Evolutionary conservation across 345 rosid genomes (phyloP).

Genomic region (Cardiospermum halicacabum): DNA sequence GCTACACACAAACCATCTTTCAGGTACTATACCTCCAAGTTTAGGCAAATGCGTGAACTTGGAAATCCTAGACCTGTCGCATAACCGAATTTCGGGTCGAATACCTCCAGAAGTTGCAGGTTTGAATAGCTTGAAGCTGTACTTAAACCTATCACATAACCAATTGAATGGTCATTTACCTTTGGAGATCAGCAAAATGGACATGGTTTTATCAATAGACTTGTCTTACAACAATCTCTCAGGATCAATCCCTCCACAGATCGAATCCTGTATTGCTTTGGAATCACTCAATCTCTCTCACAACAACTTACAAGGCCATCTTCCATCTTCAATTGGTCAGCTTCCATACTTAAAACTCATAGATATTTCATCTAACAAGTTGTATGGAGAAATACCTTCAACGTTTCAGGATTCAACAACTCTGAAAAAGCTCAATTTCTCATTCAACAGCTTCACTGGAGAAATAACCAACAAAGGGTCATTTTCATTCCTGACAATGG

Average conservation of each 20-base stretch:
- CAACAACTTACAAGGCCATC: slow-evolving; percentile 48
- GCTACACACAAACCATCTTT: slow-evolving; percentile 55
- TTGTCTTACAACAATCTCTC: slow-evolving; percentile 73
- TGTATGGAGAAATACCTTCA: slow-evolving; percentile 59
- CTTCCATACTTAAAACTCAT: slow-evolving; percentile 62
- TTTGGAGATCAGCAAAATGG: slow-evolving; percentile 85
- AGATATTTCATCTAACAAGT: slow-evolving; percentile 63
- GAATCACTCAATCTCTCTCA: slow-evolving; percentile 74
- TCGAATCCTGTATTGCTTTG: slow-evolving; percentile 85
- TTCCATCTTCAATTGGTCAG: slow-evolving; percentile 66
- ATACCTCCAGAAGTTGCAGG: slow-evolving; percentile 68
- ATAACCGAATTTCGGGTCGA: slow-evolving; percentile 55
- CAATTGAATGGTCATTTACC: slow-evolving; percentile 62
- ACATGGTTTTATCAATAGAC: slow-evolving; percentile 90
- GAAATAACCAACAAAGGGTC: slow-evolving; percentile 59
- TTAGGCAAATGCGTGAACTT: slow-evolving; percentile 66
- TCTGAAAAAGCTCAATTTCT: slow-evolving; percentile 60
- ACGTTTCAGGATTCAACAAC: slow-evolving; percentile 56
- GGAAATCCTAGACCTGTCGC: slow-evolving; percentile 83
- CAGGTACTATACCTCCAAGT: slow-evolving; percentile 69
- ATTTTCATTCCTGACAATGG: slow-evolving; percentile 45
- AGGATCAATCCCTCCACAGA: slow-evolving; percentile 59
- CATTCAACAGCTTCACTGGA: slow-evolving; percentile 70
- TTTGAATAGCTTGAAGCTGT: slow-evolving; percentile 72
- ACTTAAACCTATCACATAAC: slow-evolving; percentile 80